Percentiles rank a stretch among this genome's conserved stretches.
These are phyloP conservation scores for Orobanche coerulescens DNA, from an alignment of 257 asterid species.

Conservation along the genomic window DNA sequence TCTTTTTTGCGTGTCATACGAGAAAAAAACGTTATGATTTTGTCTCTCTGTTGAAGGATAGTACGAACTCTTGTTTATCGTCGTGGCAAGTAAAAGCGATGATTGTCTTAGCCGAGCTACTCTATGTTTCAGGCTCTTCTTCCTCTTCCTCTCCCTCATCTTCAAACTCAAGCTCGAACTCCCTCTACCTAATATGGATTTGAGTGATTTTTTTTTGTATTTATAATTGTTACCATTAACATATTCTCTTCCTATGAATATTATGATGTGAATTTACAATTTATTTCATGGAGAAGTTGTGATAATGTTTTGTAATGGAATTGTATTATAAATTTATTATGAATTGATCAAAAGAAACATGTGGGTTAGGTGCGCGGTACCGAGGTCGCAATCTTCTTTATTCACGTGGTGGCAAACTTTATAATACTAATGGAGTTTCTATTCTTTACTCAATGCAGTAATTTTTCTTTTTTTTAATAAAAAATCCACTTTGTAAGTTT, in stretches of 20 bases:
- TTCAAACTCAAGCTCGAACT: slow-evolving; percentile 11
- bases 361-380: slow-evolving; percentile 39
- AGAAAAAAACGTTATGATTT: no score
- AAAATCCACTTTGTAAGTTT: no score
- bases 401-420: slow-evolving; percentile 45
- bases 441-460: slow-evolving; percentile 23
- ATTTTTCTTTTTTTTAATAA: no score
- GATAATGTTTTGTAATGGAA: slow-evolving; percentile 11
- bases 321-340: slow-evolving; percentile 18
- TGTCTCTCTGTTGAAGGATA: no score
- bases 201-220: neutral
- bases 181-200: slow-evolving; percentile 29
- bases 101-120: no score
- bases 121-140: no score
- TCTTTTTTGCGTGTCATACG: no score
- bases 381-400: slow-evolving; percentile 44
- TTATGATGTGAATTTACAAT: slow-evolving; percentile 27
- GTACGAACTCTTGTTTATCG: no score
- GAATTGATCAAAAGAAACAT: slow-evolving; percentile 8
- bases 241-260: slow-evolving; percentile 24
- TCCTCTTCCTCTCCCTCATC: no score
- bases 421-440: slow-evolving; percentile 24
- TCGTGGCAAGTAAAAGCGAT: no score
- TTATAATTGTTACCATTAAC: slow-evolving; percentile 2
- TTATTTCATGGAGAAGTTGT: slow-evolving; percentile 19